Evolutionary conservation across 2,329 filamentous ascomycete genomes (phyloP).

Genomic region (Diaporthe velutina): DNA sequence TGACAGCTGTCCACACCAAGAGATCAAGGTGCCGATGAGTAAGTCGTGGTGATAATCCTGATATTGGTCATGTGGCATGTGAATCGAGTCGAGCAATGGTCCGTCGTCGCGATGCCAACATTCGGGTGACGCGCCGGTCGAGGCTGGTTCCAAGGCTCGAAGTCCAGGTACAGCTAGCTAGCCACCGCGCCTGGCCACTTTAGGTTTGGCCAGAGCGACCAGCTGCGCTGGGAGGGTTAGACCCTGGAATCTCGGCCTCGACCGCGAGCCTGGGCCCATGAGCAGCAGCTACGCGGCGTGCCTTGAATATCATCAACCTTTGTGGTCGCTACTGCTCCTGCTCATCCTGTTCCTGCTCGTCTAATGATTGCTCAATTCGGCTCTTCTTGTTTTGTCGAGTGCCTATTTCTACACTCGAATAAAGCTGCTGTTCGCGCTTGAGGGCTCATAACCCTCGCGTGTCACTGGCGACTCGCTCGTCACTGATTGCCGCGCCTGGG

Average conservation of each 20-base stretch:
- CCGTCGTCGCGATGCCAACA: constrained; percentile 27
- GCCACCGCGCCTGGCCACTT: constrained; percentile 19
- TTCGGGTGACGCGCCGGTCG: constrained; percentile 20
- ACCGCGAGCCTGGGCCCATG: not conserved
- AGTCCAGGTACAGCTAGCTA: not conserved
- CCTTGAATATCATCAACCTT: not conserved
- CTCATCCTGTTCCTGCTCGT: not conserved
- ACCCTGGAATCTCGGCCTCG: not conserved
- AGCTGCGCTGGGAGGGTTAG: not conserved
- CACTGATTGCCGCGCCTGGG: constrained; percentile 14
- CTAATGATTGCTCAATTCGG: too few relatives aligned
- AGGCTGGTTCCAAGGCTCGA: constrained; percentile 21
- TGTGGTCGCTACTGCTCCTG: not conserved
- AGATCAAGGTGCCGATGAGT: not conserved
- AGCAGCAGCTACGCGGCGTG: constrained; percentile 1
- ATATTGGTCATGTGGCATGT: not conserved
- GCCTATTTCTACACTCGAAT: not conserved
- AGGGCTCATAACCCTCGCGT: not conserved
- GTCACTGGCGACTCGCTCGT: not conserved
- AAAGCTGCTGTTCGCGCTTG: not conserved
- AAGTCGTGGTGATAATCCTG: not conserved
- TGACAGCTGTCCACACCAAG: not conserved
- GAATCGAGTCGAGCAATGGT: constrained; percentile 19
- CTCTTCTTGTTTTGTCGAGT: not conserved
- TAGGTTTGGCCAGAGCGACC: not conserved